phyloP scores from a whole-genome alignment of 2,329 filamentous ascomycete species.

The Botrytis galanthina region DNA sequence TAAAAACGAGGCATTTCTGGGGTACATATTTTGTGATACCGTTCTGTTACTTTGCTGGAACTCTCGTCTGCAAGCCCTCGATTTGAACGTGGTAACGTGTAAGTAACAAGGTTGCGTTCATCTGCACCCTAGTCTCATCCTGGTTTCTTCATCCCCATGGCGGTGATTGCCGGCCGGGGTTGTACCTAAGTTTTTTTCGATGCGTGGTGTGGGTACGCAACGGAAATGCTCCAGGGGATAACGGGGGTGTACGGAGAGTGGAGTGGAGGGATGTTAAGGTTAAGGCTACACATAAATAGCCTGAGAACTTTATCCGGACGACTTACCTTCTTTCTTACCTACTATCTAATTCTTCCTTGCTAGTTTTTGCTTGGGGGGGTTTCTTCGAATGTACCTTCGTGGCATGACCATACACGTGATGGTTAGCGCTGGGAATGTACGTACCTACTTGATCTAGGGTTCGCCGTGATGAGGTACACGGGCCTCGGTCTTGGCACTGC shows the following conservation, averaged over 20 bases:
- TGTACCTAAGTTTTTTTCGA: neutral
- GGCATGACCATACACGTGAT: neutral
- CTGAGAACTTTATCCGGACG: slow-evolving; percentile 14
- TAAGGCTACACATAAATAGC: neutral
- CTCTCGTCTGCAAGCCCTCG: neutral
- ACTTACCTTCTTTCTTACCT: neutral
- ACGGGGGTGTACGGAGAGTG: neutral
- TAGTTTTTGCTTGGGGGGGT: neutral
- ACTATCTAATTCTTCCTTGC: neutral
- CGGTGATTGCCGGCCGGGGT: slow-evolving; percentile 1
- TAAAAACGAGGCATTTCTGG: neutral
- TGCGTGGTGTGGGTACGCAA: neutral
- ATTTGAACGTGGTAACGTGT: neutral
- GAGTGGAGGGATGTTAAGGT: neutral
- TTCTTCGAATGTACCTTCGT: neutral
- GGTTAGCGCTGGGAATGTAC: too few species aligned
- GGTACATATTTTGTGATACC: neutral
- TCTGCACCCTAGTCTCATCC: neutral
- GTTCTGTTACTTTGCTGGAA: neutral
- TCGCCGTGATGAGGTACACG: neutral
- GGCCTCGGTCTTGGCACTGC: slow-evolving; percentile 1
- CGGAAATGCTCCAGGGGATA: neutral
- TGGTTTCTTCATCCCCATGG: neutral
- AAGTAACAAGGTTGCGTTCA: neutral
- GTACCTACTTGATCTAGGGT: neutral